Base-by-base conservation (phyloP, 1,139 yeast species). In the Diutina siamensis region DNA sequence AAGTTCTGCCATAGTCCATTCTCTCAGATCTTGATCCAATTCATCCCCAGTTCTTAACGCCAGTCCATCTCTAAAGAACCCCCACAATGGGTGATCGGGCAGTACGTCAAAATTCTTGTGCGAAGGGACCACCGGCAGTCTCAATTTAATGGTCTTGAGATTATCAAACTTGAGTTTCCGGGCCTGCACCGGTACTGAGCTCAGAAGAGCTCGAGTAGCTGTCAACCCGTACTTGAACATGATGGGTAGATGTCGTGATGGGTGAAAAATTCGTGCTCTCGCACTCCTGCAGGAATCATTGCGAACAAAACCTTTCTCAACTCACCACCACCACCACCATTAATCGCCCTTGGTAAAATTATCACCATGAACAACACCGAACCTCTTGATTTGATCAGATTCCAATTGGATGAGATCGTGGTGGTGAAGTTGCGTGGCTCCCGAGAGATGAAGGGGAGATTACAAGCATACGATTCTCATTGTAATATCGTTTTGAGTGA, bases 381-480 rank as follows among this genome's bases (percentile, higher is more conserved):
- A 55, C 98, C 99, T 18, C 76, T 94, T 49, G 97, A 92, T 58
- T 74, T 89, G 55, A 80, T 94, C 54, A 80, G 94, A 53, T 76
- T 84, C 51, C 87, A 89, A 50, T 68, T 94, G 45, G 97, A 94
- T 58, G 98, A 92, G 63, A 68, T 72, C 47, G 89, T 94, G 21
- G 76, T 79, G 58, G 94, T 94, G 48, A 94, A 94, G 61, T 76
- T 94, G 50, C 80, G 98, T 61, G 97, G 97, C n/a, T 94, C 94
- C 51, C 76, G 99, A 55, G 97, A 89, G 60, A 75, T 92, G 65
- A 77, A 79, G 44, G 99, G 99, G 5, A 80, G 79, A 53, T 72
- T 94, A 48, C 98, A 92, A 60, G 97, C 96, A 1, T 92, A 86
- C 63, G 97, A 92, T 63, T 84, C 95, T 45, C 97, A 92, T 64